Percentiles rank a stretch among this genome's conserved stretches.
phyloP scores from a whole-genome alignment of 164 flowering plant species.

The Kalanchoe fedtschenkoi region DNA sequence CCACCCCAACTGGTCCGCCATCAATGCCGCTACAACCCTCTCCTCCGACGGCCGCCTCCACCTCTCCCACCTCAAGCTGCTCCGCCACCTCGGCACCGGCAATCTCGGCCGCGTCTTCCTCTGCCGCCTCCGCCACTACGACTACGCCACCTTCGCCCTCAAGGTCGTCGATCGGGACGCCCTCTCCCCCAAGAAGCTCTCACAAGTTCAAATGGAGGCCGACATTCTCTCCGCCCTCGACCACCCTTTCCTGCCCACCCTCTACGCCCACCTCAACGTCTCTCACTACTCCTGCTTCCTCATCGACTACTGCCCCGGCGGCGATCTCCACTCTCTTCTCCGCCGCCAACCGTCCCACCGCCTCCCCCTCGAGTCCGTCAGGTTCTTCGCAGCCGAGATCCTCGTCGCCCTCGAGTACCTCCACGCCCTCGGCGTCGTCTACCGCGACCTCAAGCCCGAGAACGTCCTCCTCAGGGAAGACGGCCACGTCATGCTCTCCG shows the following conservation, averaged over 20 bases:
- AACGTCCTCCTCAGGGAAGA: slow-evolving; percentile 33
- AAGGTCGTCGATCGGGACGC: slow-evolving; percentile 65
- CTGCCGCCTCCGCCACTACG: slow-evolving; percentile 52
- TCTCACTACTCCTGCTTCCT: slow-evolving; percentile 68
- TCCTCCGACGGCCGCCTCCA: slow-evolving; percentile 48
- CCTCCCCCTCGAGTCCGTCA: slow-evolving; percentile 32
- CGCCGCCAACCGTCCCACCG: slow-evolving; percentile 40
- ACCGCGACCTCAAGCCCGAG: slow-evolving; percentile 48
- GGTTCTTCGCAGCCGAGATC: slow-evolving; percentile 43
- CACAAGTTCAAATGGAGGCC: slow-evolving; percentile 52
- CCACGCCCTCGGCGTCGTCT: slow-evolving; percentile 35
- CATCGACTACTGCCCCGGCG: slow-evolving; percentile 71
- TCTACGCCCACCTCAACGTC: slow-evolving; percentile 62
- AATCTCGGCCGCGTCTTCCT: slow-evolving; percentile 72
- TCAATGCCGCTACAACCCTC: slow-evolving; percentile 47
- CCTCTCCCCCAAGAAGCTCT: slow-evolving; percentile 36
- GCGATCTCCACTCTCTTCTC: slow-evolving; percentile 58
- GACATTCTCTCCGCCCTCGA: slow-evolving; percentile 47
- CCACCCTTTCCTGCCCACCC: slow-evolving; percentile 81
- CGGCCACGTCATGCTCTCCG: slow-evolving; percentile 48
- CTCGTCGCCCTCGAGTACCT: slow-evolving; percentile 38
- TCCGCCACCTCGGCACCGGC: slow-evolving; percentile 69
- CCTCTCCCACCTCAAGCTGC: slow-evolving; percentile 62
- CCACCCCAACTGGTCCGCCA: slow-evolving; percentile 68
- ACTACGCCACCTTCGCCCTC: slow-evolving; percentile 50